phyloP scores from a whole-genome alignment of 306 rosid species.

The Abrus pulchellus region DNA sequence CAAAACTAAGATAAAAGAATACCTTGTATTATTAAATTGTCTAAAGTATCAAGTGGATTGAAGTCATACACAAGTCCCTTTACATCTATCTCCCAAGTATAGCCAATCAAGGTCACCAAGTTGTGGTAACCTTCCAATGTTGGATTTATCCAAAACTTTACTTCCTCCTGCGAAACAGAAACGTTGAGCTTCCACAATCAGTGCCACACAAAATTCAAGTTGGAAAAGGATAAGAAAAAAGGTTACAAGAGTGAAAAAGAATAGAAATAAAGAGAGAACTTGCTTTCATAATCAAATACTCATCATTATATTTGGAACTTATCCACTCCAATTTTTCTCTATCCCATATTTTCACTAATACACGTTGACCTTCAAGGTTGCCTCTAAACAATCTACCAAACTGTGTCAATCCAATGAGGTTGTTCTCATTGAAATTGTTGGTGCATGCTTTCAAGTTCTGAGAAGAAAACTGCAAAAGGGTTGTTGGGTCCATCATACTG shows the following conservation, averaged over 20 bases:
- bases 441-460: slow-evolving; percentile 60
- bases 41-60: slow-evolving; percentile 61
- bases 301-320: slow-evolving; percentile 47
- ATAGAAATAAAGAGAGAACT: not conserved
- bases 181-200: not conserved
- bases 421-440: slow-evolving; percentile 56
- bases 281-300: slow-evolving; percentile 54
- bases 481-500: slow-evolving; percentile 52
- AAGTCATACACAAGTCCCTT: slow-evolving; percentile 72
- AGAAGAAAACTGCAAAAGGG: slow-evolving; percentile 49
- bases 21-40: slow-evolving; percentile 63
- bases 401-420: slow-evolving; percentile 60
- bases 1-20: not conserved
- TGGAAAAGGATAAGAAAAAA: not conserved
- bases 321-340: slow-evolving; percentile 45
- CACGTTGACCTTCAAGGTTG: slow-evolving; percentile 50
- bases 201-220: not conserved
- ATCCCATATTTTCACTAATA: slow-evolving; percentile 65
- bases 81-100: slow-evolving; percentile 63
- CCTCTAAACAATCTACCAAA: slow-evolving; percentile 68
- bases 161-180: slow-evolving; percentile 61
- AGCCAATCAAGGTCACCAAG: slow-evolving; percentile 63
- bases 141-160: slow-evolving; percentile 60
- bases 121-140: slow-evolving; percentile 52
- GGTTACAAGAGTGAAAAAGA: not conserved